These are phyloP conservation scores for Globisporangium alternatum DNA, from an alignment of 352 stramenopile genomes.

Conservation along the genomic window DNA sequence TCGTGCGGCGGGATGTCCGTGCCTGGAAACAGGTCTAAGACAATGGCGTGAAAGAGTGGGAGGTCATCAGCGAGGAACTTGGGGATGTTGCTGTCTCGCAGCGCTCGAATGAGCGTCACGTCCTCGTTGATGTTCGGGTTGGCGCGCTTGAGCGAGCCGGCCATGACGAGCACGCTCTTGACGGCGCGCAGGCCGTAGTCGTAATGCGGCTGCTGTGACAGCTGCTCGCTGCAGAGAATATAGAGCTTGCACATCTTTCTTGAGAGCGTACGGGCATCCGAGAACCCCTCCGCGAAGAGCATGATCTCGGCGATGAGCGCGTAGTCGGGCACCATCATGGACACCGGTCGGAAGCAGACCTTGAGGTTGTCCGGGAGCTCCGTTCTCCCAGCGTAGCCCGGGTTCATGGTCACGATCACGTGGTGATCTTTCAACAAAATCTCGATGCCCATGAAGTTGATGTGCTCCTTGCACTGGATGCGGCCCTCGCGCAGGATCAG, in stretches of 20 bases:
- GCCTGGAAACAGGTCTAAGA: conserved; percentile 90
- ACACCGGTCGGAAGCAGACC: conserved; percentile 93
- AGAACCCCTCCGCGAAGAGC: conserved; percentile 95
- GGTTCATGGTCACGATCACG: conserved; percentile 98
- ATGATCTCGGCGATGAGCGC: conserved; percentile 96
- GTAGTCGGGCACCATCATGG: conserved; percentile 97
- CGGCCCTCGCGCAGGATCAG: conserved; percentile 73
- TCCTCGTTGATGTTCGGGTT: conserved; percentile 78
- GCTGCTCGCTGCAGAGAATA: conserved; percentile 91
- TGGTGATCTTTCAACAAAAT: conserved; percentile 96
- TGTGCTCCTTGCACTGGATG: conserved; percentile 81
- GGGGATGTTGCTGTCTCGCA: conserved; percentile 92
- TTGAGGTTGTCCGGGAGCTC: conserved; percentile 97
- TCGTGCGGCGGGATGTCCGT: conserved; percentile 82
- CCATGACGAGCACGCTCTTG: conserved; percentile 93
- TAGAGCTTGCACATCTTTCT: conserved; percentile 96
- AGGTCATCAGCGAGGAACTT: conserved; percentile 94
- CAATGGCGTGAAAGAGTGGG: conserved; percentile 89
- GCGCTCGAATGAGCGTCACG: conserved; percentile 86
- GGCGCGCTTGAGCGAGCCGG: conserved; percentile 85
- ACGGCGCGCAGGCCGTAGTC: conserved; percentile 93
- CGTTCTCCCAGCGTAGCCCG: conserved; percentile 93
- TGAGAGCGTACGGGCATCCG: conserved; percentile 90
- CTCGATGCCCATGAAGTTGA: conserved; percentile 97
- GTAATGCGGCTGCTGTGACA: conserved; percentile 94